phyloP scores from a whole-genome alignment of 1,139 yeast genomes.

The Debaryomyces nepalensis region DNA sequence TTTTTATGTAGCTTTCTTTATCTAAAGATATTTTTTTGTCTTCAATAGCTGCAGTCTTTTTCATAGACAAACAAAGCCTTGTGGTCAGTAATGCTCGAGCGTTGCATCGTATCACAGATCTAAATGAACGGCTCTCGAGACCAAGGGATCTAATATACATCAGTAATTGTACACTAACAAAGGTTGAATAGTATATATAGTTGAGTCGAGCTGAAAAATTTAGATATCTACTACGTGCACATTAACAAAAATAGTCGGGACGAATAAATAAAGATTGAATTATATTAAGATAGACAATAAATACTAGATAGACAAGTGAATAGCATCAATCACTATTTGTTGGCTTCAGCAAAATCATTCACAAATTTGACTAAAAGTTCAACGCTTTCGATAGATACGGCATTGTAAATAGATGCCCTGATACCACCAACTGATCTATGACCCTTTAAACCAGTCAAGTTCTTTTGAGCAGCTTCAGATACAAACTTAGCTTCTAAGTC shows the following conservation, averaged over 20 bases:
- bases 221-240: slow-evolving; percentile 7
- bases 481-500: slow-evolving; percentile 72
- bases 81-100: slow-evolving; percentile 4
- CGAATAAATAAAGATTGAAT: not conserved
- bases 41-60: slow-evolving; percentile 22
- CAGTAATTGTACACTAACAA: not conserved
- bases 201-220: slow-evolving; percentile 5
- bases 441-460: slow-evolving; percentile 83
- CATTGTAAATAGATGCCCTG: slow-evolving; percentile 91
- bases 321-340: slow-evolving; percentile 20
- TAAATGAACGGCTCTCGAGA: not conserved
- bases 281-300: not conserved
- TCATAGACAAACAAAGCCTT: slow-evolving; percentile 7
- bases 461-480: slow-evolving; percentile 52
- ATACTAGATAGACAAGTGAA: not conserved
- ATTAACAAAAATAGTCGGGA: not conserved
- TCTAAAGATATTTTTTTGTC: slow-evolving; percentile 35
- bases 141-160: slow-evolving; percentile 4
- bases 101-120: not conserved
- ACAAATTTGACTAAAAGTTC: slow-evolving; percentile 63
- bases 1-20: slow-evolving; percentile 37
- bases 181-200: not conserved
- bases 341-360: slow-evolving; percentile 60
- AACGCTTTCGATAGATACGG: slow-evolving; percentile 71
- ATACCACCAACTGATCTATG: slow-evolving; percentile 98